phyloP scores from a whole-genome alignment of 805 yeast species.

The Torulaspora gathmanii region DNA sequence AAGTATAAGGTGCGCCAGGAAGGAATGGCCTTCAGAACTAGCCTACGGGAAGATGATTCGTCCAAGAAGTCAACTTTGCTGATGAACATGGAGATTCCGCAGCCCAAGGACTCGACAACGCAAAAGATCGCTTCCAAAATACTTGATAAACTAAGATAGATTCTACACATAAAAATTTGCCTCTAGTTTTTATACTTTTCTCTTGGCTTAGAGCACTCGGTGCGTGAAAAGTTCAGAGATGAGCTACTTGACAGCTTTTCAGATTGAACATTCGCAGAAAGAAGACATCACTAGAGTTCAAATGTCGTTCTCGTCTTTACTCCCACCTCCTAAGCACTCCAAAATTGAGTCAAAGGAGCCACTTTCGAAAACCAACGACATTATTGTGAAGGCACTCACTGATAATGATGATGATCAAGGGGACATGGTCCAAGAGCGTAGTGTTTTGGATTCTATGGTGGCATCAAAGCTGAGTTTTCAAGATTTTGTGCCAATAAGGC shows the following conservation, averaged over 20 bases:
- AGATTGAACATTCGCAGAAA: background rate
- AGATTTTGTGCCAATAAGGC: constrained; percentile 60
- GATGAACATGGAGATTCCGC: constrained; percentile 8
- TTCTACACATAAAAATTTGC: constrained; percentile 1
- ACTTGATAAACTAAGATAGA: constrained; percentile 25
- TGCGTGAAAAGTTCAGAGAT: background rate
- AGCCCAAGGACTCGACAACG: constrained; percentile 17
- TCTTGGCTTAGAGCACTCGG: background rate
- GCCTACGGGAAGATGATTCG: constrained; percentile 25
- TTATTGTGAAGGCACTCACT: constrained; percentile 8
- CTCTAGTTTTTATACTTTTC: background rate
- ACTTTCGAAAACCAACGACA: constrained; percentile 2
- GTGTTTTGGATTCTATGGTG: constrained; percentile 15
- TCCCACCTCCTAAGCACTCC: constrained; percentile 23
- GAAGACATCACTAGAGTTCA: background rate
- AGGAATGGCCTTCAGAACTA: constrained; percentile 35
- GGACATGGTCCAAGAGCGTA: constrained; percentile 2
- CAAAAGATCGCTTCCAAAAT: constrained; percentile 24
- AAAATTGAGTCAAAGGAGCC: background rate
- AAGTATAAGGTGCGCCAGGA: constrained; percentile 29
- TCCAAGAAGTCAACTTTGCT: constrained; percentile 6
- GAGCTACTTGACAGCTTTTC: background rate
- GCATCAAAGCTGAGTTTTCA: constrained; percentile 39
- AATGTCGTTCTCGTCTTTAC: constrained; percentile 24
- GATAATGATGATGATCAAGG: constrained; percentile 5